phyloP scores from a whole-genome alignment of 2,329 filamentous ascomycete genomes.

The Orbilia brochopaga region DNA sequence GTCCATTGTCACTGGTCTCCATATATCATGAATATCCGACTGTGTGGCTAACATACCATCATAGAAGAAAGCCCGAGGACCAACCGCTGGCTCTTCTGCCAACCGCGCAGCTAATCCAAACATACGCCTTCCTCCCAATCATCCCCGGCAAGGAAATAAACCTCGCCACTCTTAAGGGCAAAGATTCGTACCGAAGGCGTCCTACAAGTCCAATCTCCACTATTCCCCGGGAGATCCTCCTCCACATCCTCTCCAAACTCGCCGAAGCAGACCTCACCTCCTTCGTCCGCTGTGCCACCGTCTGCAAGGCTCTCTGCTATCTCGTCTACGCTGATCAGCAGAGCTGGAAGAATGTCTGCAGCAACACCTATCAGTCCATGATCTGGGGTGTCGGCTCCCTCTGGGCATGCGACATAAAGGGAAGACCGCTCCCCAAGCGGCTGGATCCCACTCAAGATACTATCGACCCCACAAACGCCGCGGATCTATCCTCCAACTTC shows the following conservation, averaged over 20 bases:
- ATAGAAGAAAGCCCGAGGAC: conserved; percentile 7
- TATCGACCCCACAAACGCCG: conserved; percentile 1
- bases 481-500: conserved; percentile 16
- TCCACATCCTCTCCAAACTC: conserved; percentile 76
- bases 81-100: conserved; percentile 2
- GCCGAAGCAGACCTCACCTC: conserved; percentile 76
- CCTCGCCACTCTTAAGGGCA: conserved; percentile 40
- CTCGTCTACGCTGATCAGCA: conserved; percentile 81
- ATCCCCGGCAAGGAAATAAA: conserved; percentile 27
- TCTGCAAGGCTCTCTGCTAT: conserved; percentile 87
- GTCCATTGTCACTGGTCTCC: too few relatives aligned
- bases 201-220: conserved; percentile 78
- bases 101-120: conserved; percentile 29
- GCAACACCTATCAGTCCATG: conserved; percentile 68
- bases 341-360: conserved; percentile 80
- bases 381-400: conserved; percentile 74
- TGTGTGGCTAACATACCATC: conserved; percentile 59
- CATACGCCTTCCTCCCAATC: conserved; percentile 24
- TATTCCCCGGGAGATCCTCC: conserved; percentile 82
- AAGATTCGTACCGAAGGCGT: conserved; percentile 63
- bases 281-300: conserved; percentile 75
- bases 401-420: conserved; percentile 73
- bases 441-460: conserved; percentile 21
- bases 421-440: conserved; percentile 14
- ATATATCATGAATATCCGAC: too few relatives aligned